These are phyloP conservation scores for Fusarium sp. DNA, from an alignment of 2,329 filamentous ascomycete species.

Conservation along the genomic window DNA sequence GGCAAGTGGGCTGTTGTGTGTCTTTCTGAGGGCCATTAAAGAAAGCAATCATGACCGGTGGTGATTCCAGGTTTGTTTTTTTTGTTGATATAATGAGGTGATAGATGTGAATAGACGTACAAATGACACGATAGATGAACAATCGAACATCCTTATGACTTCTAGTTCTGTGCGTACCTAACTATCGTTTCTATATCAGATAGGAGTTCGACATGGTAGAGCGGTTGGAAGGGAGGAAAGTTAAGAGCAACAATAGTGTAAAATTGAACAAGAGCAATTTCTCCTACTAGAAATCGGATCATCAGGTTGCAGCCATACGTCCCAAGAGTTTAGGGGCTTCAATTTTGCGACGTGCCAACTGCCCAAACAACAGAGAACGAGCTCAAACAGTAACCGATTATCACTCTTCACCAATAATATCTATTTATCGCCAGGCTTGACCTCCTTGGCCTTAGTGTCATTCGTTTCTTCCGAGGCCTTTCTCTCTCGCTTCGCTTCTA, in stretches of 20 bases:
- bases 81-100: slow-evolving; percentile 24
- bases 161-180: not conserved
- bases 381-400: too few relatives aligned
- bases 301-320: not conserved
- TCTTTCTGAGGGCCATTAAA: slow-evolving; percentile 51
- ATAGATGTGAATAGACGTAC: slow-evolving; percentile 29
- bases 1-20: slow-evolving; percentile 96
- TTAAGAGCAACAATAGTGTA: not conserved
- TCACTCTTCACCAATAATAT: not conserved
- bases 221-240: not conserved
- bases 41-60: slow-evolving; percentile 1
- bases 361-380: too few relatives aligned
- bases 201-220: not conserved
- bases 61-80: not conserved
- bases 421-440: not conserved
- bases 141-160: not conserved
- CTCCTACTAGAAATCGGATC: too few relatives aligned
- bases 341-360: not conserved
- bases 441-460: not conserved
- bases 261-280: not conserved
- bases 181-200: not conserved
- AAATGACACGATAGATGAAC: slow-evolving; percentile 12
- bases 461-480: not conserved
- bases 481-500: slow-evolving; percentile 30
- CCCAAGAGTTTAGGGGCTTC: not conserved